Evolutionary conservation across 805 yeast species (phyloP).

Genomic region (Metschnikowia peoriensis): DNA sequence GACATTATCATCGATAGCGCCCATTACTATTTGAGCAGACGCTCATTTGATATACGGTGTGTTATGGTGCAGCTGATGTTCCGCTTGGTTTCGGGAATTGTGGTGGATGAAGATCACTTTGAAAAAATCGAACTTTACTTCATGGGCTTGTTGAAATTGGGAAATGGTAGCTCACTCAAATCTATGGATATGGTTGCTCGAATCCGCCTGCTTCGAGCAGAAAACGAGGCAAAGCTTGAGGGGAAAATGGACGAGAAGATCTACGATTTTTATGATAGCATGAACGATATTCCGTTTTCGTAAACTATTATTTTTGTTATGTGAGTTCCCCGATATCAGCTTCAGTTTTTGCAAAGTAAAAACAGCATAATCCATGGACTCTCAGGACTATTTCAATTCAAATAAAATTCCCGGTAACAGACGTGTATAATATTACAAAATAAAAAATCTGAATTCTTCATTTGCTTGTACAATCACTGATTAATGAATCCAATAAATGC

Average conservation of each 20-base stretch:
- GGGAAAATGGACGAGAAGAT: constrained; percentile 12
- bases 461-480: too few relatives aligned
- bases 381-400: too few relatives aligned
- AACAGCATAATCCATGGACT: too few relatives aligned
- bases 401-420: too few relatives aligned
- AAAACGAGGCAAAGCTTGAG: constrained; percentile 1
- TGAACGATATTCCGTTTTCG: constrained; percentile 19
- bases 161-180: constrained; percentile 33
- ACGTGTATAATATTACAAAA: too few relatives aligned
- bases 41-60: constrained; percentile 29
- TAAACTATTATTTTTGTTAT: not conserved
- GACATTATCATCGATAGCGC: constrained; percentile 25
- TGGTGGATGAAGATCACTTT: constrained; percentile 24
- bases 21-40: constrained; percentile 24
- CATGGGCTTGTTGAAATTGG: constrained; percentile 29
- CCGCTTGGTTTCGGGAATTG: constrained; percentile 22
- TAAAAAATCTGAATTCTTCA: too few relatives aligned
- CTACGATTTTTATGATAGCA: constrained; percentile 15
- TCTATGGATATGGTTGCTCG: constrained; percentile 20
- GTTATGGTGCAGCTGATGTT: constrained; percentile 34
- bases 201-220: constrained; percentile 9
- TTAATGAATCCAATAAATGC: too few relatives aligned
- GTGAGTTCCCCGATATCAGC: too few relatives aligned
- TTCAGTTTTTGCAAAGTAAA: too few relatives aligned
- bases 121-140: constrained; percentile 32